phyloP scores from a whole-genome alignment of 2,329 filamentous ascomycete genomes.

The Scedosporium dehoogii region DNA sequence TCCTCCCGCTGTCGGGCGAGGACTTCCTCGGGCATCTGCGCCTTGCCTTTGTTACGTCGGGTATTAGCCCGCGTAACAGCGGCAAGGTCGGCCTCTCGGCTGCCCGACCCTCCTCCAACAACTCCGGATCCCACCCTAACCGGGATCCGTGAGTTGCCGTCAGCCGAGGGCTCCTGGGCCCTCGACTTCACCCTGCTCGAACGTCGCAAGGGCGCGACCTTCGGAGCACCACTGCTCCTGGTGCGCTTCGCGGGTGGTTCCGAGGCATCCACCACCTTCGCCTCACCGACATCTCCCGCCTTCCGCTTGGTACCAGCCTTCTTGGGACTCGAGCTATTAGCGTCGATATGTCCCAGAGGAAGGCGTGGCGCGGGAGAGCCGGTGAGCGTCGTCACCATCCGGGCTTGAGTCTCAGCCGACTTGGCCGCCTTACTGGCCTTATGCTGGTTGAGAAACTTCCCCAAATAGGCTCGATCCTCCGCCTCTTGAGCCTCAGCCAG shows the following conservation, averaged over 20 bases:
- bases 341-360: neutral
- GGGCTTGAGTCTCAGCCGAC: neutral
- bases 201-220: neutral
- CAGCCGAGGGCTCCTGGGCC: neutral
- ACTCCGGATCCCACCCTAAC: constrained; percentile 1
- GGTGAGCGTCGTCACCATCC: neutral
- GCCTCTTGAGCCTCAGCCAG: constrained; percentile 3
- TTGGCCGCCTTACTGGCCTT: constrained; percentile 5
- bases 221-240: neutral
- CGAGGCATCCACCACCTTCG: neutral
- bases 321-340: constrained; percentile 5
- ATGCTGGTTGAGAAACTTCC: constrained; percentile 1
- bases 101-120: neutral
- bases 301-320: constrained; percentile 1
- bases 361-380: constrained; percentile 4
- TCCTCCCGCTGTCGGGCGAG: constrained; percentile 1
- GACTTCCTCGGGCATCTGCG: neutral
- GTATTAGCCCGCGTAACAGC: constrained; percentile 5
- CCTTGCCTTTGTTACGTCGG: constrained; percentile 5
- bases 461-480: neutral
- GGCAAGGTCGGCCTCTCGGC: neutral
- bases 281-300: neutral
- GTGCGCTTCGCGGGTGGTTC: constrained; percentile 1
- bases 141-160: constrained; percentile 1
- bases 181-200: neutral